phyloP scores from a whole-genome alignment of 495 filamentous ascomycete species.

The Talaromyces trachyspermus region DNA sequence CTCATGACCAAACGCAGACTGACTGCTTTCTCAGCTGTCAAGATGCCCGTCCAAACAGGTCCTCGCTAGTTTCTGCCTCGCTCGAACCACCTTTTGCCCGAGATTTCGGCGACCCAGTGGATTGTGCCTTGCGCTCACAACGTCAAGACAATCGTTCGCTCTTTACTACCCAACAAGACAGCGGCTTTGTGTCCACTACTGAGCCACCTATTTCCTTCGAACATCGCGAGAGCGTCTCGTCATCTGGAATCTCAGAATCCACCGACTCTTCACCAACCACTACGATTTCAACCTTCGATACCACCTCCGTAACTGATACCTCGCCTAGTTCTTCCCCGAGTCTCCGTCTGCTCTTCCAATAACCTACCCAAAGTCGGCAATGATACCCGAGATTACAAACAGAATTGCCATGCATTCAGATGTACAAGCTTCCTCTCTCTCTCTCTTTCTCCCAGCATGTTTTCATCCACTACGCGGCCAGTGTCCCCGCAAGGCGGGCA shows the following conservation, averaged over 20 bases:
- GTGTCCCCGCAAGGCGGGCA: conserved; percentile 61
- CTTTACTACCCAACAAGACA: background rate
- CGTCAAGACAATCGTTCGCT: background rate
- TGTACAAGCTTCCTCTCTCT: conserved; percentile 21
- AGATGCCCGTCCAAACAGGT: conserved; percentile 42
- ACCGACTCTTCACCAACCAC: conserved; percentile 93
- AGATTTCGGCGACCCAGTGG: background rate
- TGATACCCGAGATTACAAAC: conserved; percentile 22
- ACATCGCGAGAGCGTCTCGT: conserved; percentile 44
- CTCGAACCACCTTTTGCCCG: conserved; percentile 50
- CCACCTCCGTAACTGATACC: conserved; percentile 77
- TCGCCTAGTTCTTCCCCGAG: conserved; percentile 88
- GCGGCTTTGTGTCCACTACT: conserved; percentile 23
- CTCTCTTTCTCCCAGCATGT: conserved; percentile 31
- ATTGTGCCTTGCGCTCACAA: background rate
- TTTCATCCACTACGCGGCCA: conserved; percentile 32
- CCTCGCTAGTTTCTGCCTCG: conserved; percentile 48
- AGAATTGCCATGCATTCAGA: conserved; percentile 14
- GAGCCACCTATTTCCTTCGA: conserved; percentile 25
- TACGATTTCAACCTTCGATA: conserved; percentile 88
- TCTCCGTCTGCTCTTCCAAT: conserved; percentile 58
- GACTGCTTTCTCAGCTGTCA: conserved; percentile 12
- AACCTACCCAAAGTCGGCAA: conserved; percentile 33
- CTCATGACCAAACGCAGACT: conserved; percentile 24
- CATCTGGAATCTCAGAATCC: conserved; percentile 75